Conservation (phyloP, 169 alveolate species). For the Plasmodium malariae region DNA sequence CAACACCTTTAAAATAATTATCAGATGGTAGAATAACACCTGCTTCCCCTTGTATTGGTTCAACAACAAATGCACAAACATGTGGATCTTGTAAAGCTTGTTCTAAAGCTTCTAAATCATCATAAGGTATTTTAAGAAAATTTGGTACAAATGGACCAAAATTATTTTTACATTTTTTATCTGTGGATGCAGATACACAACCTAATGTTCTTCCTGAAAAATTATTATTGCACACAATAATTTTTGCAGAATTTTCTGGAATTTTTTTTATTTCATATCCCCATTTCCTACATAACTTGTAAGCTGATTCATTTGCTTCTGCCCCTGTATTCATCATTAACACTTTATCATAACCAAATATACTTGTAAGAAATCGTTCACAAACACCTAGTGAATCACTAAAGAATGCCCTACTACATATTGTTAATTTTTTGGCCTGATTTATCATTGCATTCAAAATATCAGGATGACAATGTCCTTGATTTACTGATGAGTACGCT, state of each 20-base stretch:
- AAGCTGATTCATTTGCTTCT: conserved; percentile 95
- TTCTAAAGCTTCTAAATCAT: conserved; percentile 81
- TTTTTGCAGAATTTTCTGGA: conserved; percentile 89
- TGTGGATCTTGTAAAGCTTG: conserved; percentile 83
- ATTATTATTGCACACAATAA: conserved; percentile 88
- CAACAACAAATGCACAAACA: conserved; percentile 92
- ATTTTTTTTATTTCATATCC: conserved; percentile 93
- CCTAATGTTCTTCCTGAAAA: conserved; percentile 95
- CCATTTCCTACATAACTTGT: conserved; percentile 95
- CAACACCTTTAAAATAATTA: conserved; percentile 87
- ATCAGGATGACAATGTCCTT: conserved; percentile 96
- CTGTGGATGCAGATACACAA: conserved; percentile 92
- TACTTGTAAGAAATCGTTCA: conserved; percentile 86
- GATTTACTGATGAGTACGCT: conserved; percentile 88
- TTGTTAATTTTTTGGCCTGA: conserved; percentile 90
- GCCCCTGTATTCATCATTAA: conserved; percentile 95
- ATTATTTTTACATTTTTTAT: conserved; percentile 88
- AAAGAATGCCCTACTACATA: conserved; percentile 92
- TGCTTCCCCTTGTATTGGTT: conserved; percentile 96
- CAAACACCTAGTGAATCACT: conserved; percentile 88
- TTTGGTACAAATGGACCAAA: conserved; percentile 90
- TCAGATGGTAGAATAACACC: conserved; percentile 95
- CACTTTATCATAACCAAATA: conserved; percentile 91
- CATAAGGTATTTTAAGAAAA: conserved; percentile 78
- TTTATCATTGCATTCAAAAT: conserved; percentile 88